phyloP scores from a whole-genome alignment of 805 yeast genomes.

The Blastobotrys chiropterorum region DNA sequence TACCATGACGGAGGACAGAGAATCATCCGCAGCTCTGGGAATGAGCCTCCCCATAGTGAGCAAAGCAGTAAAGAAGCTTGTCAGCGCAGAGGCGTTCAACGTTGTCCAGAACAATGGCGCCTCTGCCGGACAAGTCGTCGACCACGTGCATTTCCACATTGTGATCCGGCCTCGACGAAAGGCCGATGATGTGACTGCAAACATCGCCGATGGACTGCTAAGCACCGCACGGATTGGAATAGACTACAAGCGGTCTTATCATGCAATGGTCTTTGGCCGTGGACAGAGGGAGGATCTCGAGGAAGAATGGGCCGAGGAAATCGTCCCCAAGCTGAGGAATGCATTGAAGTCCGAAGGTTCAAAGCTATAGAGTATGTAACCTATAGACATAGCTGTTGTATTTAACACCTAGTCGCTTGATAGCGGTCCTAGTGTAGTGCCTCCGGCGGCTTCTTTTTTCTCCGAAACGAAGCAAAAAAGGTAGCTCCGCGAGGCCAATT shows the following conservation, averaged over 20 bases:
- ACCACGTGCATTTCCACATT: conserved; percentile 89
- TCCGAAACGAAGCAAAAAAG: too few species aligned
- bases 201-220: neutral
- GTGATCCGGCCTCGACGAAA: conserved; percentile 51
- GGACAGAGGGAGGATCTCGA: conserved; percentile 31
- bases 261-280: conserved; percentile 27
- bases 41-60: conserved; percentile 24
- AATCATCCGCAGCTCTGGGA: conserved; percentile 23
- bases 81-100: conserved; percentile 26
- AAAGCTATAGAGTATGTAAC: neutral
- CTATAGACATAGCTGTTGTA: too few species aligned
- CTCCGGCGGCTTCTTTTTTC: too few species aligned
- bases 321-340: conserved; percentile 13
- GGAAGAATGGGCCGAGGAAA: conserved; percentile 16
- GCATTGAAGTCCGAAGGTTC: neutral
- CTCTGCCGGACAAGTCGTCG: conserved; percentile 87
- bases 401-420: too few species aligned
- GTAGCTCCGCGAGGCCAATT: too few species aligned
- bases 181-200: conserved; percentile 3
- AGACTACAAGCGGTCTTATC: conserved; percentile 14
- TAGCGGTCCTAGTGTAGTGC: too few species aligned
- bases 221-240: neutral
- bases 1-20: conserved; percentile 21
- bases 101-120: conserved; percentile 55
- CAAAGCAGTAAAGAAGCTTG: conserved; percentile 19